Base-by-base conservation (phyloP, 768 basidiomycete species). In the Gyrodon lividus region DNA sequence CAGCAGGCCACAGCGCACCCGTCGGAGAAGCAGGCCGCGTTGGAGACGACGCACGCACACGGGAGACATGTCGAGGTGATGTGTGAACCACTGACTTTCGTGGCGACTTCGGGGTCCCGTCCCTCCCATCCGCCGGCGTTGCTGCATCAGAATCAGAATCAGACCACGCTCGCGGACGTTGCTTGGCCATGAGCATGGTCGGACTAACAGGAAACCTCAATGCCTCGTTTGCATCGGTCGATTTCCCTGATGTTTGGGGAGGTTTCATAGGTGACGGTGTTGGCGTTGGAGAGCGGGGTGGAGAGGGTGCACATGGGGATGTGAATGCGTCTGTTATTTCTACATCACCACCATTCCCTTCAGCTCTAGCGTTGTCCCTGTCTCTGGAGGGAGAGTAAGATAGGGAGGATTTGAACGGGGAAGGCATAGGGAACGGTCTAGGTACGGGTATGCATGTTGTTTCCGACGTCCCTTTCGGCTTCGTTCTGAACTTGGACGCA, bases 351-450 rank as follows among this genome's bases (percentile, higher is more conserved):
- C 28, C 51, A 2, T 4, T 41, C 14, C 17, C 44, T 6, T 50
- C 24, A 19, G 46, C 5, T n/a, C 17, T 12, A 10, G 34, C 46
- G 7, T 22, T 37, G 16, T 33, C 20, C 34, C n/a, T 38, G 26
- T 17, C 28, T 9, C 12, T 6, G 10, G 48, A 48, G 37, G 38
- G 3, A 4, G n/a, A 13, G 2, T 50, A 50, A 20, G 51, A 54
- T 14, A 28, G 20, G 4, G 16, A 37, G 8, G 48, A 34, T 10
- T 44, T n/a, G 26, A 23, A n/a, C 10, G 30, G 47, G 13, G 57
- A 30, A 16, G 61, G 62, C 57, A 68, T 60, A 39, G 68, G 67
- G 52, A 70, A 68, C 20, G 66, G 63, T 6, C 45, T 59, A 40
- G 53, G 57, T 3, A 34, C 54, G n/a, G 45, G 50, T 31, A 51